Evolutionary conservation across 768 basidiomycete species (phyloP).

Genomic region (Mrakia gelida): DNA sequence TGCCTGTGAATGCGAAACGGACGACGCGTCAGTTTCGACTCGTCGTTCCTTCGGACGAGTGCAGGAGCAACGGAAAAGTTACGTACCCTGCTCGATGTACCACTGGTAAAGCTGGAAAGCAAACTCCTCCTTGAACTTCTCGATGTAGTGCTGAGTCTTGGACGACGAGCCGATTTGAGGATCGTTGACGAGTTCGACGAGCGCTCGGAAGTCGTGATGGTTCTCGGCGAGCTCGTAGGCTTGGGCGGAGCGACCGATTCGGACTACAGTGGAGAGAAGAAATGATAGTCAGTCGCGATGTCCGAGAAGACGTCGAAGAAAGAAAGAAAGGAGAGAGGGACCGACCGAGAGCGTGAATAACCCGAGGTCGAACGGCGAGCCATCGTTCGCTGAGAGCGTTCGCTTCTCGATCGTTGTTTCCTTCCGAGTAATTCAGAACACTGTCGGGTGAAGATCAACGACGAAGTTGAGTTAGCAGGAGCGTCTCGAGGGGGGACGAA

Average conservation of each 20-base stretch:
- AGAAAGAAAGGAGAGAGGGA: conserved; percentile 15
- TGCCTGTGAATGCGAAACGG: conserved; percentile 53
- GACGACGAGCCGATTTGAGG: conserved; percentile 48
- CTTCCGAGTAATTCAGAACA: conserved; percentile 36
- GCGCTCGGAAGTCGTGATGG: conserved; percentile 75
- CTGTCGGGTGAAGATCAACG: not conserved
- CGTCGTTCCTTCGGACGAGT: not conserved
- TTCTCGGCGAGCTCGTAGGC: conserved; percentile 81
- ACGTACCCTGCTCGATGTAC: conserved; percentile 82
- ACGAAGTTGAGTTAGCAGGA: not conserved
- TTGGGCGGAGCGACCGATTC: conserved; percentile 59
- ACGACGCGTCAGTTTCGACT: too few species aligned
- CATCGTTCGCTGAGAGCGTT: conserved; percentile 65
- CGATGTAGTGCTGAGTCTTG: conserved; percentile 61
- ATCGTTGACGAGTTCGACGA: conserved; percentile 73
- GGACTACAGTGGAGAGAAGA: conserved; percentile 10
- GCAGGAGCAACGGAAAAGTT: not conserved
- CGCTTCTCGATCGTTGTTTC: conserved; percentile 55
- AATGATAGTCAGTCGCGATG: not conserved
- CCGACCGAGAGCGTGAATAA: conserved; percentile 77
- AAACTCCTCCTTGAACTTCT: conserved; percentile 74
- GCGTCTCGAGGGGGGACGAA: not conserved
- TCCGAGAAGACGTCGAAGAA: not conserved
- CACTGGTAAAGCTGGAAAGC: conserved; percentile 84
- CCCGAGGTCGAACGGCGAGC: conserved; percentile 63